Evolutionary conservation across 768 basidiomycete species (phyloP).

Genomic region (Mycena venus): DNA sequence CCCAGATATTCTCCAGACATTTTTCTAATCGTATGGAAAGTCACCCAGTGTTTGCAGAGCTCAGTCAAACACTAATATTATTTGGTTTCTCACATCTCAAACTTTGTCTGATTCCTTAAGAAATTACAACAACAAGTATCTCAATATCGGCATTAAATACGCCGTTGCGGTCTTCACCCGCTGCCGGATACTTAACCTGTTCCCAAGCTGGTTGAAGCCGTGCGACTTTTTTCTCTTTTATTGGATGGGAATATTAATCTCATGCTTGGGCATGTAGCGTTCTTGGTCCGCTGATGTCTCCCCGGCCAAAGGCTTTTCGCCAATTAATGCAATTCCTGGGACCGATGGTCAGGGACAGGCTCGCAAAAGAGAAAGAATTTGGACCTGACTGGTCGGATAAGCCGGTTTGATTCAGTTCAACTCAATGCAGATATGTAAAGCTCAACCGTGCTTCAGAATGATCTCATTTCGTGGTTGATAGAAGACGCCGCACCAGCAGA

Average conservation of each 20-base stretch:
- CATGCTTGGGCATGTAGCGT: no score
- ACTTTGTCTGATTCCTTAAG: no score
- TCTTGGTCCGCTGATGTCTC: neutral
- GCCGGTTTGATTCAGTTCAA: conserved; percentile 40
- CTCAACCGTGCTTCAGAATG: neutral
- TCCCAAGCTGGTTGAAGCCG: neutral
- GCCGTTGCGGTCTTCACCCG: neutral
- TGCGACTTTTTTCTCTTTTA: neutral
- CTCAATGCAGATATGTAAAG: no score
- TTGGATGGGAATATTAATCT: neutral
- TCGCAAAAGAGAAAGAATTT: conserved; percentile 34
- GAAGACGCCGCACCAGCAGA: neutral
- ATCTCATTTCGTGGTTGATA: conserved; percentile 10
- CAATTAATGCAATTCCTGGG: conserved; percentile 31
- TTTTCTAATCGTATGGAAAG: no score
- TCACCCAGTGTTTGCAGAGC: no score
- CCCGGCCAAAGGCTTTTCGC: neutral
- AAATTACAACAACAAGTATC: no score
- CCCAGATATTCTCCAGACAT: no score
- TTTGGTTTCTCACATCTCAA: no score
- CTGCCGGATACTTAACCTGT: neutral
- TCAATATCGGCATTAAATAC: neutral
- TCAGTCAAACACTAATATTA: no score
- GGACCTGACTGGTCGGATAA: conserved; percentile 45
- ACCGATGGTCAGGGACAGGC: conserved; percentile 48